Evolutionary conservation across 2,329 filamentous ascomycete genomes (phyloP), one percentile per base, ranked within the genome.

Genomic region (Xylaria sp.): DNA sequence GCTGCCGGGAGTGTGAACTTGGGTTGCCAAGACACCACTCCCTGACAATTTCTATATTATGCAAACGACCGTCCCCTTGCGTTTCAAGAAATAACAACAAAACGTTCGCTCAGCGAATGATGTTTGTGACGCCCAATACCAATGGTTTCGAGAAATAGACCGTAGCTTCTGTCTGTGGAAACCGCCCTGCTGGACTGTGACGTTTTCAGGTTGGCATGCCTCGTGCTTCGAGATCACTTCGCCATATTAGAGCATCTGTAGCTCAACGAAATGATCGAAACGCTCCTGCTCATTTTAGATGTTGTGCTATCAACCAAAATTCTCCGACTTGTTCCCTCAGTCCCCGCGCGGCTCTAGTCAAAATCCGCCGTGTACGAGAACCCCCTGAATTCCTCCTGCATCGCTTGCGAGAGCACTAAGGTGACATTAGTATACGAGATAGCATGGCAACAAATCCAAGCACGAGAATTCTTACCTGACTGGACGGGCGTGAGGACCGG

Each of bases 351-450:
- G 46, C 44, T 50, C 71, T 78, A 92, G 58, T 89, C 88, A 76
- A 95, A 95, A 73, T 96, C 92, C 56, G 91, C 90, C 48, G 91
- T 94, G 76, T 99, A 99, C 21, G 93, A 97, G 79, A 99, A 99
- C 63, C 94, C 94, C 55, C 94, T 87, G 88, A 99, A 99, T 73
- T 99, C 92, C 78, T 99, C 94, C 78, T 99, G 94, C 92, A 97
- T 97, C 40, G 92, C 91, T 79, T 97, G 94, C 22, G 93, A 96
- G 60, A 99, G 83, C 41, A 99, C 94, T 96, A 63, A 40, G 29
- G n/a, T 9, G 39, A 17, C 1, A 41, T 68, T 56, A 76, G 69
- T 44, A 54, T 18, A 53, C 54, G 2, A 13, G 2, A 22, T 1
- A 19, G 24, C n/a, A 59, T 5, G 6, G 17, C 22, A 1, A 59